phyloP scores from a whole-genome alignment of 1,284 basidiomycete genomes.

The Ganoderma lingzhi region DNA sequence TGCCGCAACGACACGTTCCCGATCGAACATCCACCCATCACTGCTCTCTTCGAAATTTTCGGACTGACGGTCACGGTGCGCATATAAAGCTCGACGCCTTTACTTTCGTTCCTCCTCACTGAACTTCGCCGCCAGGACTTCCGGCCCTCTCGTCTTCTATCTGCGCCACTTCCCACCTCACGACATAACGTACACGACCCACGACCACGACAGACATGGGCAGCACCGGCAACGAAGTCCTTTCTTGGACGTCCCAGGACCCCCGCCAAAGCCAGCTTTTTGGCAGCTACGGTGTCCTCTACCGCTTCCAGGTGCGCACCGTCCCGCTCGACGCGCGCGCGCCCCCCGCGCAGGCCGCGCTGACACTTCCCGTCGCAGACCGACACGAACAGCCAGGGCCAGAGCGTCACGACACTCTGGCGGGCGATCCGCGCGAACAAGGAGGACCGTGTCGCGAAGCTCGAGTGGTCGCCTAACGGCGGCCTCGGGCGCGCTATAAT shows the following conservation, averaged over 20 bases:
- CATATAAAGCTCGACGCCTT: slow-evolving; percentile 46
- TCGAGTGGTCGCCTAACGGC: slow-evolving; percentile 83
- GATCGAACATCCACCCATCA: slow-evolving; percentile 70
- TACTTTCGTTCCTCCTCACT: slow-evolving; percentile 41
- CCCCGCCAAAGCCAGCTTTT: slow-evolving; percentile 83
- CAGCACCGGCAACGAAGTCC: slow-evolving; percentile 67
- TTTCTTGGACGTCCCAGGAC: slow-evolving; percentile 87
- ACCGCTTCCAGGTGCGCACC: slow-evolving; percentile 75
- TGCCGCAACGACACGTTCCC: slow-evolving; percentile 77
- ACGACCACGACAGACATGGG: slow-evolving; percentile 50
- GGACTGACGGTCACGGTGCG: slow-evolving; percentile 35
- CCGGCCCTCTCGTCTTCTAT: slow-evolving; percentile 28
- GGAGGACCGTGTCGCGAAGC: slow-evolving; percentile 84
- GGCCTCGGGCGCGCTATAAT: slow-evolving; percentile 83
- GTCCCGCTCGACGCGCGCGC: slow-evolving; percentile 21
- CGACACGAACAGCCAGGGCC: slow-evolving; percentile 63
- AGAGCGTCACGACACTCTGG: slow-evolving; percentile 78
- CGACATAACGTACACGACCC: slow-evolving; percentile 34
- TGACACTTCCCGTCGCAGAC: slow-evolving; percentile 56
- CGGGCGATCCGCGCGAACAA: slow-evolving; percentile 79
- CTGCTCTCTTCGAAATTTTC: slow-evolving; percentile 46
- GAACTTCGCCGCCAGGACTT: slow-evolving; percentile 30
- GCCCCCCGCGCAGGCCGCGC: slow-evolving; percentile 12
- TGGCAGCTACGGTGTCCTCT: slow-evolving; percentile 80
- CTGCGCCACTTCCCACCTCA: slow-evolving; percentile 32